These are phyloP conservation scores for Teunomyces funiuensis DNA, from an alignment of 805 yeast species.

Conservation along the genomic window DNA sequence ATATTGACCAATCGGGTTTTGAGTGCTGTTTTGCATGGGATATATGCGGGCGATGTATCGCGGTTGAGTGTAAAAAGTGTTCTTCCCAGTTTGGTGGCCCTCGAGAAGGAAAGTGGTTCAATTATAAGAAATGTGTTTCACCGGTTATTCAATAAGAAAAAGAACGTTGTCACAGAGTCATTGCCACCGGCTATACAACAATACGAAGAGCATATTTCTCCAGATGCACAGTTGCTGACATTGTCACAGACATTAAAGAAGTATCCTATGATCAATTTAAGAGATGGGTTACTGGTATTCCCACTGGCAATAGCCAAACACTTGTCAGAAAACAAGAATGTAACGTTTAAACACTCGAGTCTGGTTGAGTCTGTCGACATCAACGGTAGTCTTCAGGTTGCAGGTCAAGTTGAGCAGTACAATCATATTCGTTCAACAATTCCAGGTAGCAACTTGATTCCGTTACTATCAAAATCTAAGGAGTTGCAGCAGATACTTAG, in stretches of 20 bases:
- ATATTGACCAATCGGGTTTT: conserved; percentile 54
- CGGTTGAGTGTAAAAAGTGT: conserved; percentile 65
- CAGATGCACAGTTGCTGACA: conserved; percentile 37
- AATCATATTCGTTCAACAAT: conserved; percentile 65
- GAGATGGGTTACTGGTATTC: conserved; percentile 55
- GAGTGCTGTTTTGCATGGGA: conserved; percentile 85
- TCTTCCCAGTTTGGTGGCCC: conserved; percentile 51
- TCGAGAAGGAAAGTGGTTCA: conserved; percentile 64
- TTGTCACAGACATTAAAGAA: conserved; percentile 42
- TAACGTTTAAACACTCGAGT: conserved; percentile 34
- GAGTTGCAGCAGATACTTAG: conserved; percentile 18
- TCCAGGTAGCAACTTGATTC: conserved; percentile 41
- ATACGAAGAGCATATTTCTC: conserved; percentile 43
- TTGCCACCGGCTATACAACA: conserved; percentile 19
- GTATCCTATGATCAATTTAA: conserved; percentile 62
- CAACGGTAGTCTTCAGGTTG: conserved; percentile 11
- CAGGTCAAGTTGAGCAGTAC: conserved; percentile 18
- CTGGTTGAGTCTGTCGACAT: conserved; percentile 22
- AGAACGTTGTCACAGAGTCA: not conserved
- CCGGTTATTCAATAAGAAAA: conserved; percentile 21
- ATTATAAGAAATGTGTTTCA: conserved; percentile 46
- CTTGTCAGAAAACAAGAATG: conserved; percentile 40
- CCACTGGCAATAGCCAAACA: conserved; percentile 44
- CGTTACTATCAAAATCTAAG: conserved; percentile 23
- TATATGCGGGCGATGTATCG: conserved; percentile 74